Percentiles rank a stretch among this genome's conserved stretches.
Conservation (phyloP, 2,329 filamentous ascomycete genomes). For the Blastomyces emzantsi region DNA sequence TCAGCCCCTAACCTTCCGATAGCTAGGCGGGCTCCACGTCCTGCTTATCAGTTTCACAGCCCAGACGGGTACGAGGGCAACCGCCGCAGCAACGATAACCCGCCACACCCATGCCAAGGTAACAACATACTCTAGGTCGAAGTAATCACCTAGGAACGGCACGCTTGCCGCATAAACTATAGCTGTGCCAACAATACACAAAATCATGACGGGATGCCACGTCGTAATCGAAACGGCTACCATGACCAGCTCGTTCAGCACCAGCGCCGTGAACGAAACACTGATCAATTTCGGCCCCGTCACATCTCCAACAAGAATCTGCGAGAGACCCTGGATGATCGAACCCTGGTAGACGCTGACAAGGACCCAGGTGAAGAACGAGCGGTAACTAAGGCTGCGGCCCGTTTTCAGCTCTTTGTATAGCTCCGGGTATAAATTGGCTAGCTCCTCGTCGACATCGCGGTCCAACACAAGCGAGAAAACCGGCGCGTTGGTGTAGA, state of each 20-base stretch:
- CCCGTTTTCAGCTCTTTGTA: conserved; percentile 96
- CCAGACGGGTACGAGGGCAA: conserved; percentile 80
- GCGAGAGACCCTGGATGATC: conserved; percentile 89
- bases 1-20: conserved; percentile 66
- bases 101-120: conserved; percentile 83
- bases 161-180: conserved; percentile 70
- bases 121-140: conserved; percentile 70
- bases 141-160: conserved; percentile 83
- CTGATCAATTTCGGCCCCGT: conserved; percentile 63
- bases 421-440: conserved; percentile 90
- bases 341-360: conserved; percentile 93
- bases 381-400: conserved; percentile 77
- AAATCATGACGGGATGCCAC: conserved; percentile 90
- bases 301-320: conserved; percentile 74
- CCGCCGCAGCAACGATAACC: conserved; percentile 65
- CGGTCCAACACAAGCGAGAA: conserved; percentile 89
- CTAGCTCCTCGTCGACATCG: conserved; percentile 87
- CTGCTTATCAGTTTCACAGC: conserved; percentile 74
- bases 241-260: conserved; percentile 95
- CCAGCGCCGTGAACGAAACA: conserved; percentile 82
- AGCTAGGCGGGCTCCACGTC: conserved; percentile 83
- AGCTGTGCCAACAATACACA: conserved; percentile 73
- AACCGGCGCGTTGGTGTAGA: conserved; percentile 90
- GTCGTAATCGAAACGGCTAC: conserved; percentile 94
- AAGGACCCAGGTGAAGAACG: conserved; percentile 94